Percentiles rank a stretch among this genome's conserved stretches.
These are phyloP conservation scores for Eimeria zaria DNA, from an alignment of 169 alveolate genomes.

Conservation along the genomic window DNA sequence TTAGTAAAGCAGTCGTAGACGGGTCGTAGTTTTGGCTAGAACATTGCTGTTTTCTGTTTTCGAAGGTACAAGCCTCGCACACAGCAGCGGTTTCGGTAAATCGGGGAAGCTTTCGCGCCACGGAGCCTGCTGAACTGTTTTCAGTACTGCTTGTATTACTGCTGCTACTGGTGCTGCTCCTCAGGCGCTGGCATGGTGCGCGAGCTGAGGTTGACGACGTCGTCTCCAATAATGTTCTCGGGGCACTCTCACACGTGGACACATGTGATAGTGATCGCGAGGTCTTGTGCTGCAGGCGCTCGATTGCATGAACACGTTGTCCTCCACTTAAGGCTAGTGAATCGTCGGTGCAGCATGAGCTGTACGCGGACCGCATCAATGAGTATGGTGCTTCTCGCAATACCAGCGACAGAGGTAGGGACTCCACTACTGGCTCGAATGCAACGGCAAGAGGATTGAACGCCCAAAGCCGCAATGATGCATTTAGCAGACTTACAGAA, in stretches of 20 bases:
- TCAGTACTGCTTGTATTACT: constrained; percentile 7
- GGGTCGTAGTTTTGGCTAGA: neutral
- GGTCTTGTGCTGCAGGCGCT: neutral
- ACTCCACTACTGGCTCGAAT: constrained; percentile 80
- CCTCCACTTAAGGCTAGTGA: neutral
- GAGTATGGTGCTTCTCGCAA: constrained; percentile 72
- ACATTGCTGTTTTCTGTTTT: neutral
- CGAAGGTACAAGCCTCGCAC: neutral
- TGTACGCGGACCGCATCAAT: constrained; percentile 43
- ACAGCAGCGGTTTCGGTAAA: neutral
- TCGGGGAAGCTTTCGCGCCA: neutral
- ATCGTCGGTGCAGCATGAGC: constrained; percentile 45
- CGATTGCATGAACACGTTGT: neutral
- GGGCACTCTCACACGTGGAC: neutral
- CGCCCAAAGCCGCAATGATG: constrained; percentile 68
- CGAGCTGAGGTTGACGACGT: neutral
- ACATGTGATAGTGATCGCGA: neutral
- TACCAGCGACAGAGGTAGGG: constrained; percentile 31
- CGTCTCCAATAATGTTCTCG: neutral
- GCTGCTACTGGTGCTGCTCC: constrained; percentile 21
- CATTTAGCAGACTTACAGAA: constrained; percentile 4
- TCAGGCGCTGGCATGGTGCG: neutral
- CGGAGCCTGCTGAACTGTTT: neutral
- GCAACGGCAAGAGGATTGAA: constrained; percentile 82
- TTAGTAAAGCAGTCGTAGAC: neutral